These are phyloP conservation scores for Phytophthora pisi DNA, from an alignment of 352 stramenopile species.

Conservation along the genomic window DNA sequence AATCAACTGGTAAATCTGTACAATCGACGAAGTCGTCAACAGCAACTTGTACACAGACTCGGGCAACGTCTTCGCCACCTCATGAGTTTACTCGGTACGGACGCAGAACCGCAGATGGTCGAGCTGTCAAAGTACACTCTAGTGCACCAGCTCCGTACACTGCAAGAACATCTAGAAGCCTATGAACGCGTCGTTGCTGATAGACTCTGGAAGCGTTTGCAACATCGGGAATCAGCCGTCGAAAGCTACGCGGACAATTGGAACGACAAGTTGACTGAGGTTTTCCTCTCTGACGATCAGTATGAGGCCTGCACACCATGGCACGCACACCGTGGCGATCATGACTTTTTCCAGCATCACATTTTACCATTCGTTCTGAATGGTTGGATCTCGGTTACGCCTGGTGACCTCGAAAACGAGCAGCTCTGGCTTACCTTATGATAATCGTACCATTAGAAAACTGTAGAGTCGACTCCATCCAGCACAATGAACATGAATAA, in stretches of 20 bases:
- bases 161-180: constrained; percentile 38
- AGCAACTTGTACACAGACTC: constrained; percentile 23
- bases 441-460: not conserved
- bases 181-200: constrained; percentile 43
- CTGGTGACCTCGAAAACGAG: constrained; percentile 24
- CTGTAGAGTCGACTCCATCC: too few species aligned
- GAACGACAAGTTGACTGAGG: constrained; percentile 13
- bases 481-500: too few species aligned
- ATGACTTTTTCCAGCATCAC: constrained; percentile 22
- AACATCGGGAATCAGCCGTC: constrained; percentile 38
- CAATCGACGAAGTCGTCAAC: constrained; percentile 15
- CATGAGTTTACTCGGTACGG: constrained; percentile 11
- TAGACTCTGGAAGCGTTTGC: constrained; percentile 43
- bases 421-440: constrained; percentile 30
- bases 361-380: constrained; percentile 33
- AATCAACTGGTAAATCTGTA: constrained; percentile 21
- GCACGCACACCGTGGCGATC: constrained; percentile 15
- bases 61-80: constrained; percentile 30
- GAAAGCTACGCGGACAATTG: constrained; percentile 10
- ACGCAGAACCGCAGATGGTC: constrained; percentile 3
- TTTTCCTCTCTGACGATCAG: constrained; percentile 49
- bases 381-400: constrained; percentile 27
- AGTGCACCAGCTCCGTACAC: constrained; percentile 30
- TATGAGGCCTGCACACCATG: constrained; percentile 40
- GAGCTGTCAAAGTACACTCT: constrained; percentile 32